These are phyloP conservation scores for Hordeum marinum DNA, from an alignment of 176 grass and related monocot species.

Conservation along the genomic window DNA sequence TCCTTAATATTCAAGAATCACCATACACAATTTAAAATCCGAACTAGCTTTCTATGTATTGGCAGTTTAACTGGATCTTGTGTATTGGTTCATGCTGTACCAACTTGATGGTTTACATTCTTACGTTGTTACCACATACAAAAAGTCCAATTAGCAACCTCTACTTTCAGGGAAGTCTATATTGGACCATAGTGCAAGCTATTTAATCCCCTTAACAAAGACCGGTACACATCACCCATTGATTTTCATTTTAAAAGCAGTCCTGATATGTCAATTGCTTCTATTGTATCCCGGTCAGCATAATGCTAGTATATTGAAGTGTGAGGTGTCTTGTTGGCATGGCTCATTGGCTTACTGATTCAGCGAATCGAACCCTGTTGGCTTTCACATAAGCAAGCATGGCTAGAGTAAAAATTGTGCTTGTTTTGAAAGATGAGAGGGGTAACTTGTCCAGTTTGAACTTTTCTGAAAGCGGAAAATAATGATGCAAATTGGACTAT, in stretches of 20 bases:
- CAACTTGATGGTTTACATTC: neutral
- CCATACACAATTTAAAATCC: neutral
- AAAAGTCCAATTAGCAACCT: neutral
- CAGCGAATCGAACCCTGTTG: neutral
- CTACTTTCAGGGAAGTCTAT: neutral
- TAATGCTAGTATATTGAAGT: neutral
- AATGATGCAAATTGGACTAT: neutral
- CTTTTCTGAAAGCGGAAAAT: neutral
- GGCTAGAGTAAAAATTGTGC: neutral
- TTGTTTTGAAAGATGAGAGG: neutral
- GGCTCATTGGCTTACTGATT: neutral
- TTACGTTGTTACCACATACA: neutral
- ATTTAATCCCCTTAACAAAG: neutral
- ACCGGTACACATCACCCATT: neutral
- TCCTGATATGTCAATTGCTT: neutral
- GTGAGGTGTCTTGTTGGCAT: neutral
- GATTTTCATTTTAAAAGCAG: neutral
- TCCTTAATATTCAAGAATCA: neutral
- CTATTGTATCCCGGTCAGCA: neutral
- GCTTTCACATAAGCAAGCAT: neutral
- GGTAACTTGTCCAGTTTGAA: neutral
- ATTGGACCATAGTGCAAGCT: neutral
- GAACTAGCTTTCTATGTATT: neutral
- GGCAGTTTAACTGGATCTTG: neutral
- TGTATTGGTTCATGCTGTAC: slow-evolving; percentile 2